Base-by-base conservation (phyloP, 495 filamentous ascomycete species). In the Tuber borchii region DNA sequence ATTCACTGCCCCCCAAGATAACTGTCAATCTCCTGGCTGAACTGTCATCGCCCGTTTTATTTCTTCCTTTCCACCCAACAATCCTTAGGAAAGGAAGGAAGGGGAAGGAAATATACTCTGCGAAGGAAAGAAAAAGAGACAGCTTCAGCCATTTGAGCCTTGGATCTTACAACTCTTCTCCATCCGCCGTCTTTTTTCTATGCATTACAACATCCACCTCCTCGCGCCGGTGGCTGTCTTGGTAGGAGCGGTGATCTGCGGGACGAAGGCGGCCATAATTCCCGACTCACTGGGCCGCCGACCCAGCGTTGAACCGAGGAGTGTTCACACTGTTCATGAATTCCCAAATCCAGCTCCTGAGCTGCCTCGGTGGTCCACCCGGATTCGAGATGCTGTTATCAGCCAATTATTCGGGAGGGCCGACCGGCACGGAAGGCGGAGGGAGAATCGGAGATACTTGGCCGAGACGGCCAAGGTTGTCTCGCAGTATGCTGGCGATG, bases 401-500 rank as follows among this genome's bases (percentile, higher is more conserved):
- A 87, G 90, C 73, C 85, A 86, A 45, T 84, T 93, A 74, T 93
- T 93, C 85, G 87, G 89, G 0, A 84, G 84, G 42, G 71, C 78
- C 14, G 71, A 75, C 40, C 70, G 78, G 17, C 78, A 79, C 70
- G 78, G 78, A 2, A 68, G 56, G 56, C 69, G 78, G 43, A 74
- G 70, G 42, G 74, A 78, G 44, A 72, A 81, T 34, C 77, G 79
- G 42, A 82, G 73, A 75, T 78, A 74, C n/a, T 71, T 79, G 76
- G 74, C 83, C 34, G 83, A 85, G 1, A 87, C 86, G 8, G 83
- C 86, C 8, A 88, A 86, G 44, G 85, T 91, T 43, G 84, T 89
- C 26, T 87, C 89, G 44, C 88, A 89, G 75, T 97, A 97, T 83
- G 90, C 89, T 69, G 88, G 90, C 68, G 91, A 97, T 83, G 87